Base-by-base conservation (phyloP, 2,329 filamentous ascomycete genomes). In the Corniculantispora saksenae region DNA sequence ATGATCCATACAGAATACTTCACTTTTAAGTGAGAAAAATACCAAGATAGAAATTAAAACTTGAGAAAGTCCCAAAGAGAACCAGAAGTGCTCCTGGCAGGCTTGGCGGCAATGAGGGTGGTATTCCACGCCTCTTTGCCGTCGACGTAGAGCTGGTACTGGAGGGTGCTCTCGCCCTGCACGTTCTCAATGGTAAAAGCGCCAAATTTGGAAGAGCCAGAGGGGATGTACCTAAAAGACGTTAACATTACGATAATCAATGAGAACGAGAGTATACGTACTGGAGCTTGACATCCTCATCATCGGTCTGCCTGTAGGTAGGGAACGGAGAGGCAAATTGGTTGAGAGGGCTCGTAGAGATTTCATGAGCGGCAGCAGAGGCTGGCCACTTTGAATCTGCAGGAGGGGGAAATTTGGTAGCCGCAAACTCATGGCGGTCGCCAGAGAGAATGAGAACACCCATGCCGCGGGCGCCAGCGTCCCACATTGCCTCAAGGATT, bases 351-450 rank as follows among this genome's bases (percentile, higher is more conserved):
- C 92, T 95, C 1, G 91, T 93, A 27, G 92, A 95, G 77, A 97
- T 98, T 76, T 99, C 95, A 71, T 97, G 90, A 0, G 96, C 91
- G 0, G 89, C 84, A 1, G 87, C 85, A 50, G 78, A 83, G 57
- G 86, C 79, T 0, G 86, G 82, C 89, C 89, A 92, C 61, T 77
- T 85, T 57, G 87, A 86, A 68, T 80, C 83, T 61, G 70, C 81
- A 67, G 83, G 87, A n/a, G 84, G 88, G 19, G 83, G 90, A 79
- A 91, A 90, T 57, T 89, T 88, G 0, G 94, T 98, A 0, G 94
- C 94, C 1, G 92, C 95, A 76, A 98, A 98, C 76, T 99, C 95
- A 74, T 99, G 95, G n/a, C 95, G 84, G 73, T 99, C 95, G 1
- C 95, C 95, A 19, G 91, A 95, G 13, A 99, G 82, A 15, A 98